phyloP scores from a whole-genome alignment of 345 rosid genomes.

The Conringia planisiliqua region DNA sequence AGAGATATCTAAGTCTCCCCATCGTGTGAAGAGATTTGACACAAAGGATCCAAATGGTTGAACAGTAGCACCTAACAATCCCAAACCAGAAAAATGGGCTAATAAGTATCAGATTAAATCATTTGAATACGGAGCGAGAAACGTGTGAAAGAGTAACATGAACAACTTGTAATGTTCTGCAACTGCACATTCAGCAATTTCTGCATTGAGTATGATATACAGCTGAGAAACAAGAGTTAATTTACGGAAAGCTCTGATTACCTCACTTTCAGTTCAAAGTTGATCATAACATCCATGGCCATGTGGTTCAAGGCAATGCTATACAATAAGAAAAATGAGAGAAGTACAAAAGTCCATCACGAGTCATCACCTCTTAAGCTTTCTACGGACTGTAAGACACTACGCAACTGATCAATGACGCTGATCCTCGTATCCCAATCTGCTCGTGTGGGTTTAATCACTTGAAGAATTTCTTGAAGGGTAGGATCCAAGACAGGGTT shows the following conservation, averaged over 20 bases:
- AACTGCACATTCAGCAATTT: slow-evolving; percentile 2
- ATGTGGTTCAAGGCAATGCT: background rate
- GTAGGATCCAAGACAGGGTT: slow-evolving; percentile 41
- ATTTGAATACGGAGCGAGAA: background rate
- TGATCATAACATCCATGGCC: background rate
- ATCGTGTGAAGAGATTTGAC: slow-evolving; percentile 69
- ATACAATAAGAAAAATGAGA: background rate
- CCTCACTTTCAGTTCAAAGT: background rate
- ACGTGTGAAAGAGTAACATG: background rate
- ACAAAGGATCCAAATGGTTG: slow-evolving; percentile 91
- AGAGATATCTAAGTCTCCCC: slow-evolving; percentile 89
- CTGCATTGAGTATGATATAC: too few relatives aligned
- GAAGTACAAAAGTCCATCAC: slow-evolving; percentile 6
- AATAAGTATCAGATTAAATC: background rate
- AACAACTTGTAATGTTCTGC: background rate
- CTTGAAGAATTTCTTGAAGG: slow-evolving; percentile 55
- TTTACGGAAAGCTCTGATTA: background rate
- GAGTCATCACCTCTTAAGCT: slow-evolving; percentile 66
- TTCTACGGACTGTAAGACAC: slow-evolving; percentile 54
- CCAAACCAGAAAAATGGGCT: background rate
- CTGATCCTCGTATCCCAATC: slow-evolving; percentile 48
- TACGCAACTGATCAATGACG: slow-evolving; percentile 54
- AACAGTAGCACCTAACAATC: slow-evolving; percentile 69
- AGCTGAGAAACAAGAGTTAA: too few relatives aligned
- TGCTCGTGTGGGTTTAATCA: slow-evolving; percentile 49